Evolutionary conservation across 176 grass and related monocot species (phyloP).

Genomic region (Elymus sibiricus): DNA sequence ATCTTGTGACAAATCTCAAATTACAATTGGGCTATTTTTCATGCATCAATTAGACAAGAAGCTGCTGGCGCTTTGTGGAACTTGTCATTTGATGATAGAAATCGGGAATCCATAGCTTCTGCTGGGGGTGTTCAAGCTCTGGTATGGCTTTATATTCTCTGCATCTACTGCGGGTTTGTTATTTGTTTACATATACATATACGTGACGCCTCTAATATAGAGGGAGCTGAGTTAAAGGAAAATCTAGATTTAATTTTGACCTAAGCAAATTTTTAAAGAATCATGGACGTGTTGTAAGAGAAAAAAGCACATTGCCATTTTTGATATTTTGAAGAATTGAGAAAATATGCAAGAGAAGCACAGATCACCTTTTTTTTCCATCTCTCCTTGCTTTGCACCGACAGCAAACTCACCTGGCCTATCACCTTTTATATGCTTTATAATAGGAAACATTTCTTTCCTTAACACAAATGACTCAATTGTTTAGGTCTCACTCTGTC

Average conservation of each 20-base stretch:
- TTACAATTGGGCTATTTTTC: slow-evolving; percentile 13
- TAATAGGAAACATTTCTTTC: slow-evolving; percentile 14
- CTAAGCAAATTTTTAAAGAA: neutral
- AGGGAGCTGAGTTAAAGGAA: neutral
- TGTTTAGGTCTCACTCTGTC: slow-evolving; percentile 77
- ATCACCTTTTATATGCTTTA: neutral
- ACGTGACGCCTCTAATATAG: neutral
- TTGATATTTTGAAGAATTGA: neutral
- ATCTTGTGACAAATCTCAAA: slow-evolving; percentile 14
- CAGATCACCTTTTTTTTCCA: too few species aligned
- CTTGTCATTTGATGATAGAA: slow-evolving; percentile 99
- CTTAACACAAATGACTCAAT: slow-evolving; percentile 20
- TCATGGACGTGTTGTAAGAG: neutral
- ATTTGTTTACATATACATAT: neutral
- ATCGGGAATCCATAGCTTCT: slow-evolving; percentile 91
- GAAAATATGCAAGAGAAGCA: slow-evolving; percentile 6
- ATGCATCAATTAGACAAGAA: slow-evolving; percentile 74
- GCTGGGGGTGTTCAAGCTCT: slow-evolving; percentile 88
- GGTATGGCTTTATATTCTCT: slow-evolving; percentile 33
- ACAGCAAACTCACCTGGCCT: neutral
- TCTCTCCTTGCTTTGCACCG: neutral
- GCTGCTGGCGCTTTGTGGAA: slow-evolving; percentile 99
- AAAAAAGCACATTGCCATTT: neutral
- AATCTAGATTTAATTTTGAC: neutral
- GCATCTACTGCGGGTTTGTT: neutral